A percentile compares a stretch with the other conserved stretches of the same genome.
phyloP scores from a whole-genome alignment of 371 early-diverging fungal genomes.

The Chytridium lagenaria region DNA sequence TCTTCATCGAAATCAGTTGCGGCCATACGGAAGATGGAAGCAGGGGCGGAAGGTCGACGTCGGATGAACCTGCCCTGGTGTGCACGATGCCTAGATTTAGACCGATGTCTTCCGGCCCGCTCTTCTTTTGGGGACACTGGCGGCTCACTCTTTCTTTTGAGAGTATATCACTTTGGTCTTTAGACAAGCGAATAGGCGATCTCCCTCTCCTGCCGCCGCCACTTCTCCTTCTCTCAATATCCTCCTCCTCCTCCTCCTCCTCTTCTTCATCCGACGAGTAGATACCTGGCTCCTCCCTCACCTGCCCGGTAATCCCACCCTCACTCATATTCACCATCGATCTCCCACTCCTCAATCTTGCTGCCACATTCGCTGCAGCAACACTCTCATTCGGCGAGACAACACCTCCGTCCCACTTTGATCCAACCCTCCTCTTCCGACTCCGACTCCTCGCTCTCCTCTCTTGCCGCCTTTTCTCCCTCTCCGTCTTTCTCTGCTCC shows the following conservation, averaged over 20 bases:
- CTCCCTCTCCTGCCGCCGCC: too few relatives aligned
- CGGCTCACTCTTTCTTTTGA: background rate
- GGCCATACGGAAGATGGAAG: background rate
- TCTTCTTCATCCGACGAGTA: constrained; percentile 1
- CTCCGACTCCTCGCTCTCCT: constrained; percentile 24
- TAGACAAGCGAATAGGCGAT: too few relatives aligned
- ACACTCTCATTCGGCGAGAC: background rate
- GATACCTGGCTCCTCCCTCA: background rate
- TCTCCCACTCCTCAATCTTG: background rate
- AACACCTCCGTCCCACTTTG: constrained; percentile 4
- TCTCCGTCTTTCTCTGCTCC: background rate
- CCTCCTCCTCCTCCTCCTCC: constrained; percentile 1
- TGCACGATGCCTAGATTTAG: background rate
- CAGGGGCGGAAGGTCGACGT: constrained; percentile 9
- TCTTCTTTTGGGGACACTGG: background rate
- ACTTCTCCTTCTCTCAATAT: too few relatives aligned
- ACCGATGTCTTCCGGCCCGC: background rate
- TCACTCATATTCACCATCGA: background rate
- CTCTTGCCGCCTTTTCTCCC: constrained; percentile 10
- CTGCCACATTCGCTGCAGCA: background rate
- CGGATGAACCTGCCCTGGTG: background rate
- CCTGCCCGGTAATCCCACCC: background rate
- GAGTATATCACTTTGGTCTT: background rate
- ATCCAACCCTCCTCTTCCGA: constrained; percentile 15
- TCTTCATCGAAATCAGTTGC: background rate